Evolutionary conservation across 2,329 filamentous ascomycete species (phyloP), one percentile per base, ranked within the genome.

Genomic region (Aspergillus terreus): DNA sequence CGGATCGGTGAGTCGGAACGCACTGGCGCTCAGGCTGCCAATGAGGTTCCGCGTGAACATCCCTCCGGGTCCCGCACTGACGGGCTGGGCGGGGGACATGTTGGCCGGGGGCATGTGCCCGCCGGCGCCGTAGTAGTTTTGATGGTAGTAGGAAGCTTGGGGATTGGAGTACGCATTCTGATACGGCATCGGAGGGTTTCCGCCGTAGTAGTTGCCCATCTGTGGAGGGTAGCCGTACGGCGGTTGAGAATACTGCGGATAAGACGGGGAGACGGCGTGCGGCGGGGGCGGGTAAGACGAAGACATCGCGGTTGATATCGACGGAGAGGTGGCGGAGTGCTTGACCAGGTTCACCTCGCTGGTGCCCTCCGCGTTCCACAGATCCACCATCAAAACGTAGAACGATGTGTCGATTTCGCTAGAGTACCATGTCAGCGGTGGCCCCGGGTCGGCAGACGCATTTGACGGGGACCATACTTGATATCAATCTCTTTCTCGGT

Each of bases 31-130:
- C 47, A 96, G 77, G 68, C 89, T 95, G 2, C 94, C 94, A 57
- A 99, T 97, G 9, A 99, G 81, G 65, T 97, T 99, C 47, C 92
- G 80, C 0, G 92, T 96, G 67, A 92, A 96, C 90, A 95, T 95
- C 50, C 89, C 90, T 35, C 85, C 84, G 1, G 86, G 84, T 54
- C 69, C 80, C 53, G 72, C 71, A 15, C 64, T 52, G 19, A 68
- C 61, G 4, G 66, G 63, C 33, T 63, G 65, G 53, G 72, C 59
- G 46, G 69, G 60, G 35, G 73, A 70, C 47, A 74, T 65, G 49
- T 67, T 68, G 46, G 61, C 51, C 2, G 62, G 58, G 10, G 68
- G 65, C 59, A 71, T 65, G 44, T 67, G 65, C 17, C 68, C 59
- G 15, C 68, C 64, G 25, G 50, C 42, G 9, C 57, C 58, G 44